Conservation (phyloP, 2,329 filamentous ascomycete species). For the Hymenoscyphus infarciens region DNA sequence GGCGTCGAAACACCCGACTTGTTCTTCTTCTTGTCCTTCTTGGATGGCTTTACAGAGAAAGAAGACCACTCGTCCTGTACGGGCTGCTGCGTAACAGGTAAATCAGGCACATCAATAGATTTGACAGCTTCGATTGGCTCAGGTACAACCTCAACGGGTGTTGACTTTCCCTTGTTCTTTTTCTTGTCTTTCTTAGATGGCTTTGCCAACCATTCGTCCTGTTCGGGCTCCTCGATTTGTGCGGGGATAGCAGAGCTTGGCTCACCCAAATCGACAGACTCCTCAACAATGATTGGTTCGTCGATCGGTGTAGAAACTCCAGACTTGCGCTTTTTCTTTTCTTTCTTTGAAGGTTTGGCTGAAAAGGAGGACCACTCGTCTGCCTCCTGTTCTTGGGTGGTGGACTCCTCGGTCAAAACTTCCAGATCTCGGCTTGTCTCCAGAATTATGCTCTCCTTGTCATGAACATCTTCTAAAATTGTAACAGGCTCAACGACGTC, state of each 20-base stretch:
- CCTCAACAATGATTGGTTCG: slow-evolving; percentile 15
- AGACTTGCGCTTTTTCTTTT: slow-evolving; percentile 23
- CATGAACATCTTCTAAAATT: background rate
- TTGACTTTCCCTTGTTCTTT: slow-evolving; percentile 10
- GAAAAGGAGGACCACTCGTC: slow-evolving; percentile 9
- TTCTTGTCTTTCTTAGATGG: slow-evolving; percentile 37
- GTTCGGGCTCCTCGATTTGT: background rate
- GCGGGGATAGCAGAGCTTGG: background rate
- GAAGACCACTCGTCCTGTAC: slow-evolving; percentile 5
- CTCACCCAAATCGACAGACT: slow-evolving; percentile 13
- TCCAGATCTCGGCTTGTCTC: background rate
- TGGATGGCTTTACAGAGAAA: slow-evolving; percentile 9
- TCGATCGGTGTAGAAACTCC: slow-evolving; percentile 20
- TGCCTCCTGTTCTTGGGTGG: slow-evolving; percentile 5
- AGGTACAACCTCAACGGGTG: background rate
- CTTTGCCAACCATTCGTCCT: slow-evolving; percentile 8
- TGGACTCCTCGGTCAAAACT: background rate
- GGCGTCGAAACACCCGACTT: slow-evolving; percentile 7
- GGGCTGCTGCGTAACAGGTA: background rate
- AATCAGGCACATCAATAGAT: background rate
- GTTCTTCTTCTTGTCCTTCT: slow-evolving; percentile 16
- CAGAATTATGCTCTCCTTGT: background rate
- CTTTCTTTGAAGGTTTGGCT: slow-evolving; percentile 20
- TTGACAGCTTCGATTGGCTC: background rate
- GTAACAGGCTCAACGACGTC: background rate